Evolutionary conservation across 768 basidiomycete genomes (phyloP), one percentile per base, ranked within the genome.

Genomic region (Collybiopsis confluens): DNA sequence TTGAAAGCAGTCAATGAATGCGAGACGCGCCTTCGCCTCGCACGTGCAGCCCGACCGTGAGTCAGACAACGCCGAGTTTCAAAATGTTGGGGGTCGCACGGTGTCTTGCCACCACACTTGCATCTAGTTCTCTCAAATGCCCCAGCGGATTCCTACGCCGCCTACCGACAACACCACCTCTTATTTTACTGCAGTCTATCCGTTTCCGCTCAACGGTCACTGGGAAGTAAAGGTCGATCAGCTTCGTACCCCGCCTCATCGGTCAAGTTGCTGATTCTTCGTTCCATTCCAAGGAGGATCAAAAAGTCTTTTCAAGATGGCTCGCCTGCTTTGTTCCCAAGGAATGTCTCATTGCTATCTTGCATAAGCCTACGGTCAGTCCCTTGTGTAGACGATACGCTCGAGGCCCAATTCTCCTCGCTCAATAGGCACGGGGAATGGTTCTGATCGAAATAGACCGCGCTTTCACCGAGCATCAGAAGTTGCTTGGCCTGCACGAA

Each of bases 381-480:
- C 13, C 24, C 11, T 23, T 21, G 5, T 8, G n/a, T 51, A 11
- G 8, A 7, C 8, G 5, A 28, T 9, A 6, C 23, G 15, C 20
- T 28, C 8, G 7, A 11, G 2, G 10, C 20, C 28, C 2, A 24
- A 13, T 38, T 35, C 13, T 15, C 16, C 16, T 15, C 7, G 27
- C 20, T 15, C 10, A 10, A 20, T 33, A 51, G 50, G 50, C 50
- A 5, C 37, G 50, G 11, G 50, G 50, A 9, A 51, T 51, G 50
- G 50, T 51, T 1, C 21, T 51, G 9, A 51, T 51, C 15, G 50
- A 51, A 20, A 24, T 51, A 9, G 41, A 51, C 16, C 38, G 50
- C 24, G 30, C 37, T 13, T 51, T 40, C 13, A 28, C 13, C 27
- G 50, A 51, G 5, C 50, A 51, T 41, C 23, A 40, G 3, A 41